Evolutionary conservation across 1,284 basidiomycete species (phyloP).

Genomic region (Ganoderma lingzhi): DNA sequence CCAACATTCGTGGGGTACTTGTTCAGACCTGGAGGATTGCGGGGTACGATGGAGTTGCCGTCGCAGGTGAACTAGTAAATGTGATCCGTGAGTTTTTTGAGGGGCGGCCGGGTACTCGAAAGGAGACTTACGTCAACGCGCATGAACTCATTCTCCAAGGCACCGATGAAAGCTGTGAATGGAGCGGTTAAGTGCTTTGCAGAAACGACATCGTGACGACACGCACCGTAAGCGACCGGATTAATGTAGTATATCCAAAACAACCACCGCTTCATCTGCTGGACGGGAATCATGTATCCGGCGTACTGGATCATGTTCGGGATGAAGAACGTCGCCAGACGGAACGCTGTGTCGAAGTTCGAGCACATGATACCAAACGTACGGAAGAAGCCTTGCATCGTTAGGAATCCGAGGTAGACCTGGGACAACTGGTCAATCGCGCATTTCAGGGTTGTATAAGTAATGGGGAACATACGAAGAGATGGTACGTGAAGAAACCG

Average conservation of each 20-base stretch:
- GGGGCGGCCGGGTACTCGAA: no score
- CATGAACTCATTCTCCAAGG: slow-evolving; percentile 88
- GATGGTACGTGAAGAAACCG: slow-evolving; percentile 77
- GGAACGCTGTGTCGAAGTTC: slow-evolving; percentile 73
- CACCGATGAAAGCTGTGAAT: slow-evolving; percentile 69
- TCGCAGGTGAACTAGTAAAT: slow-evolving; percentile 66
- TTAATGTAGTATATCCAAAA: slow-evolving; percentile 89
- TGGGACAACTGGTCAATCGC: slow-evolving; percentile 10
- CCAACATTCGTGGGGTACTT: slow-evolving; percentile 72
- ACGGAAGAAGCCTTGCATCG: slow-evolving; percentile 81
- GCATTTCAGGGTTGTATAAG: background rate
- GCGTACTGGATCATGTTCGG: slow-evolving; percentile 71
- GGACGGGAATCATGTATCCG: slow-evolving; percentile 79
- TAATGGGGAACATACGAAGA: slow-evolving; percentile 49
- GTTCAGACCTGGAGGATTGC: slow-evolving; percentile 67
- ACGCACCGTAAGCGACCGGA: slow-evolving; percentile 76
- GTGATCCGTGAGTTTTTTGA: background rate
- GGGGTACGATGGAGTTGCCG: slow-evolving; percentile 73
- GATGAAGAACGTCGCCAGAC: slow-evolving; percentile 66
- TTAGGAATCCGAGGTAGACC: slow-evolving; percentile 64
- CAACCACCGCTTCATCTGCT: slow-evolving; percentile 87
- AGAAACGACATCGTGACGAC: background rate
- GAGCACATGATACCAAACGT: slow-evolving; percentile 71
- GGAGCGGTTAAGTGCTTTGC: background rate
- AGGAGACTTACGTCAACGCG: slow-evolving; percentile 59